A percentile compares a stretch with the other conserved stretches of the same genome.
Evolutionary conservation across 2,329 filamentous ascomycete species (phyloP).

Genomic region (Sphaerulina musiva): DNA sequence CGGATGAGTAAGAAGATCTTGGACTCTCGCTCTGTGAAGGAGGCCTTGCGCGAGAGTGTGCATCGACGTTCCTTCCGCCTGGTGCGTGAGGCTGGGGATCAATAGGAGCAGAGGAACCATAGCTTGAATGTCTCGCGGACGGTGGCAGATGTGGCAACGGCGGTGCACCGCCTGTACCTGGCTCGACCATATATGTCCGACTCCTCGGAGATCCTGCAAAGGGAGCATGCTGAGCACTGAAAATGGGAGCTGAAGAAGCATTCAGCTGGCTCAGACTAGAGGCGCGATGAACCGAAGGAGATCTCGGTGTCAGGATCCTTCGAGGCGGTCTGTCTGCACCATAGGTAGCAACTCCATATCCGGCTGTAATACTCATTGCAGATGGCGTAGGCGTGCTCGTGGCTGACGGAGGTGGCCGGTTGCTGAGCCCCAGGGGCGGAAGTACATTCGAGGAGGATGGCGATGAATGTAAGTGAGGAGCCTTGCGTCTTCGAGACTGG

Average conservation of each 20-base stretch:
- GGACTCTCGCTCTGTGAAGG: constrained; percentile 40
- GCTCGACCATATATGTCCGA: constrained; percentile 40
- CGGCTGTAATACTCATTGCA: constrained; percentile 11
- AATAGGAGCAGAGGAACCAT: constrained; percentile 33
- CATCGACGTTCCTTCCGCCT: constrained; percentile 34
- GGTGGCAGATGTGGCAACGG: constrained; percentile 44
- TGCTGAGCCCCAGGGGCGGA: constrained; percentile 26
- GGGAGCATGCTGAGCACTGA: constrained; percentile 46
- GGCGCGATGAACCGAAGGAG: constrained; percentile 47
- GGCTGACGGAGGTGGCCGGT: constrained; percentile 7
- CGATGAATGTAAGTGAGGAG: constrained; percentile 41
- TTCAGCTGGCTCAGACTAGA: constrained; percentile 45
- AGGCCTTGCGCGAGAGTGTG: constrained; percentile 18
- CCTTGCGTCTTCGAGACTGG: constrained; percentile 36
- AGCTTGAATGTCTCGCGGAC: constrained; percentile 31
- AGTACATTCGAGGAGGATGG: constrained; percentile 33
- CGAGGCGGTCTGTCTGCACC: constrained; percentile 26
- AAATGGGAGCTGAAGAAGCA: constrained; percentile 39
- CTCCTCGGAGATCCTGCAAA: constrained; percentile 40
- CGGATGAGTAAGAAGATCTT: constrained; percentile 44
- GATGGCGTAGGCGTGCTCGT: constrained; percentile 24
- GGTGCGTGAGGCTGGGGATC: constrained; percentile 37
- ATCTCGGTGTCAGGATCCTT: constrained; percentile 53
- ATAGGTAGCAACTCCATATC: background rate
- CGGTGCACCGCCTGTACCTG: constrained; percentile 39